Evolutionary conservation across 2,329 filamentous ascomycete species (phyloP).

Genomic region (Botrytis medusae): DNA sequence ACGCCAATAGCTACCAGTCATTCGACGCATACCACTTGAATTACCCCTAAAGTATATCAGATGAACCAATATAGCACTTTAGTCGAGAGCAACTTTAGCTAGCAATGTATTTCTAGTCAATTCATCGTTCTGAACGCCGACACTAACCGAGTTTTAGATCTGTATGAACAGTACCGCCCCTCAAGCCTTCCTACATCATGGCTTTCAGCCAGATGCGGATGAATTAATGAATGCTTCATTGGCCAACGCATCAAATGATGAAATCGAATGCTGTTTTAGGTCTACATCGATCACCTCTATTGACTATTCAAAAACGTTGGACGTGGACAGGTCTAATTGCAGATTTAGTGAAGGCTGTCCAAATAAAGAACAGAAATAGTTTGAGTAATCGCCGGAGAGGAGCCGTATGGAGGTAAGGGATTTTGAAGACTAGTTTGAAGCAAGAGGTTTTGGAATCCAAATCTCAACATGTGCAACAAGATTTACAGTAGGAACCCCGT

Average conservation of each 20-base stretch:
- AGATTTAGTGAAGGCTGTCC: not conserved
- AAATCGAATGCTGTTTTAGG: not conserved
- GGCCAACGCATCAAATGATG: not conserved
- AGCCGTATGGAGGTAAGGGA: not conserved
- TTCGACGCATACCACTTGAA: too few relatives aligned
- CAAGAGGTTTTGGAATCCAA: not conserved
- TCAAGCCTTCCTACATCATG: not conserved
- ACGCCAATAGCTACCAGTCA: too few relatives aligned
- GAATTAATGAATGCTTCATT: not conserved
- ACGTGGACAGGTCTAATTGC: not conserved
- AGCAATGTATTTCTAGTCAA: not conserved
- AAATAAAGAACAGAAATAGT: not conserved
- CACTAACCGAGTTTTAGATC: not conserved
- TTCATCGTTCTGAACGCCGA: not conserved
- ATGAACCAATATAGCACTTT: not conserved
- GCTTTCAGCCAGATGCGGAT: not conserved
- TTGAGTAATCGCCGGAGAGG: not conserved
- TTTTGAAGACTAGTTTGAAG: not conserved
- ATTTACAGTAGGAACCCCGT: not conserved
- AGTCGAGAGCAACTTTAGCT: not conserved
- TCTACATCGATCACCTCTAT: not conserved
- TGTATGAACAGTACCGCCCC: not conserved
- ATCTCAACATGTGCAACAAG: not conserved
- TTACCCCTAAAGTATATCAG: not conserved
- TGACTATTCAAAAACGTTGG: not conserved